phyloP scores from a whole-genome alignment of 176 grass and related monocot species.

The Lolium rigidum region DNA sequence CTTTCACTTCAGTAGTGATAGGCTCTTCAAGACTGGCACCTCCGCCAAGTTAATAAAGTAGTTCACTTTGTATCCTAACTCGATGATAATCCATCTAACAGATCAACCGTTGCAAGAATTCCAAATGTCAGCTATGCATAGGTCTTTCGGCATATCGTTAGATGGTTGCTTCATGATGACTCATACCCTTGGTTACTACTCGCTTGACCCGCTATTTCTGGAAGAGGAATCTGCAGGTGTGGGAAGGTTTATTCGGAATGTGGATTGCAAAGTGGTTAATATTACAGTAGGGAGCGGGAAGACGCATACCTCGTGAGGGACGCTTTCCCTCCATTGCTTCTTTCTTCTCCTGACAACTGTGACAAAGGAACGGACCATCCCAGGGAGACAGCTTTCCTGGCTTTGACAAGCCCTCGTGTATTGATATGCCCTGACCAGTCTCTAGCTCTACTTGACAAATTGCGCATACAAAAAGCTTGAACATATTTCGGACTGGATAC shows the following conservation, averaged over 20 bases:
- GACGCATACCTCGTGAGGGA: conserved; percentile 57
- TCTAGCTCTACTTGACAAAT: conserved; percentile 88
- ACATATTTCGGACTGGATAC: conserved; percentile 88
- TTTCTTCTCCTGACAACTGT: conserved; percentile 86
- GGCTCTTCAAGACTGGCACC: conserved; percentile 8
- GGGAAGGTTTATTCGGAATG: conserved; percentile 2
- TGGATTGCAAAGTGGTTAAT: neutral
- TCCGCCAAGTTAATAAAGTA: neutral
- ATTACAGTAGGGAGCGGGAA: neutral
- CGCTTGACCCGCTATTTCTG: conserved; percentile 64
- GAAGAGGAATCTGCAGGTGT: conserved; percentile 58
- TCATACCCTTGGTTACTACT: conserved; percentile 33
- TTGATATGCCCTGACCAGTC: conserved; percentile 82
- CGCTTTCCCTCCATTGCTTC: conserved; percentile 96
- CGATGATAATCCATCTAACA: conserved; percentile 18
- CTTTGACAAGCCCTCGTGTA: conserved; percentile 62
- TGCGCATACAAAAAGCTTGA: conserved; percentile 93
- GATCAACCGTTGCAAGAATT: conserved; percentile 3
- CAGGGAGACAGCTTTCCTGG: conserved; percentile 61
- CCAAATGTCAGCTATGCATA: conserved; percentile 22
- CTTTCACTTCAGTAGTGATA: neutral
- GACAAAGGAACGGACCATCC: conserved; percentile 98
- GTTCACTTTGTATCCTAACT: conserved; percentile 14
- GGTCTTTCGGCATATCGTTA: conserved; percentile 2
- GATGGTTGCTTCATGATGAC: conserved; percentile 34